Conservation (phyloP, 805 yeast genomes). For the Myxozyma geophila region DNA sequence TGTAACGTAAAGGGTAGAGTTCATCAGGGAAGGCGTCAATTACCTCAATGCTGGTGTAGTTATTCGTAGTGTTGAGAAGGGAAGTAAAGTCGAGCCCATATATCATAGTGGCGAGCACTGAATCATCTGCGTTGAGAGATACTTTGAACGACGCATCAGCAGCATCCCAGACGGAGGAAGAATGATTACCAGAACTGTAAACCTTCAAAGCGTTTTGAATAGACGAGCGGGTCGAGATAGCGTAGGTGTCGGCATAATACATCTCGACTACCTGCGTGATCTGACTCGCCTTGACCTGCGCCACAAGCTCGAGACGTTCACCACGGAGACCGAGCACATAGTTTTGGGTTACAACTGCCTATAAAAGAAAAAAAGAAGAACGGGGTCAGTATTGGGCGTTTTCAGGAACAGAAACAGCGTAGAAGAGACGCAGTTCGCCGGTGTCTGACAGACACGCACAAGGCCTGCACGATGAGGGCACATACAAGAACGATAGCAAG, state of each 20-base stretch:
- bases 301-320: constrained; percentile 74
- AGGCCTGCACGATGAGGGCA: not conserved
- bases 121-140: constrained; percentile 65
- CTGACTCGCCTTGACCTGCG: constrained; percentile 81
- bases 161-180: constrained; percentile 53
- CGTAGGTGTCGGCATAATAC: constrained; percentile 68
- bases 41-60: constrained; percentile 45
- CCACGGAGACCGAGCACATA: constrained; percentile 66
- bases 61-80: constrained; percentile 53
- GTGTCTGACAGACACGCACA: not conserved
- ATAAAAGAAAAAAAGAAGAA: constrained; percentile 45
- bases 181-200: constrained; percentile 73
- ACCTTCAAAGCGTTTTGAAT: constrained; percentile 64
- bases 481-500: constrained; percentile 68
- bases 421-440: not conserved
- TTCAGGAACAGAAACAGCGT: no score
- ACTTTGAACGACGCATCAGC: constrained; percentile 59
- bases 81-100: constrained; percentile 63
- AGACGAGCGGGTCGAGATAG: constrained; percentile 64
- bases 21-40: constrained; percentile 38
- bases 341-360: constrained; percentile 47
- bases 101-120: constrained; percentile 65
- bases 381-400: no score
- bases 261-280: constrained; percentile 67
- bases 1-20: constrained; percentile 57